These are phyloP conservation scores for Pholiota adiposa DNA, from an alignment of 1,284 basidiomycete species.

Conservation along the genomic window DNA sequence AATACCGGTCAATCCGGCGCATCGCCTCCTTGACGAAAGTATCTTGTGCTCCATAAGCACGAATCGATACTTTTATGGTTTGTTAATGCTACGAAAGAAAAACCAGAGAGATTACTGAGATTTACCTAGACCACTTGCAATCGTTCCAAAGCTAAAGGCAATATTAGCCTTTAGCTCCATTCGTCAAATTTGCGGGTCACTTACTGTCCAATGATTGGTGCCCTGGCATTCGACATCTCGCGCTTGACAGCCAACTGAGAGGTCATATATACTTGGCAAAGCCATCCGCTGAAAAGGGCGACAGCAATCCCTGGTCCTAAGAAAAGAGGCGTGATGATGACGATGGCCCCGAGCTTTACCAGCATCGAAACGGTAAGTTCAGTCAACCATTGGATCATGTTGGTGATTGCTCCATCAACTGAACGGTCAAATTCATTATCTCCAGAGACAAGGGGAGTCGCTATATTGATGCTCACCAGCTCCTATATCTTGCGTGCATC, in stretches of 20 bases:
- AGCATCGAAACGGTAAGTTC: conserved; percentile 34
- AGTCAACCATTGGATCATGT: not conserved
- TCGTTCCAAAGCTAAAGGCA: not conserved
- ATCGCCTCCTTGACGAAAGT: conserved; percentile 49
- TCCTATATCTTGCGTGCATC: conserved; percentile 58
- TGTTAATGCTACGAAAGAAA: not conserved
- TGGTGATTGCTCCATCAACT: conserved; percentile 5
- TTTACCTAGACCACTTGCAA: not conserved
- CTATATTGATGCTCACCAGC: not conserved
- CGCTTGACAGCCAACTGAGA: conserved; percentile 76
- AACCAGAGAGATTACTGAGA: not conserved
- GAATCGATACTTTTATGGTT: conserved; percentile 53
- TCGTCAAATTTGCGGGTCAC: conserved; percentile 66
- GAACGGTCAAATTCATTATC: not conserved
- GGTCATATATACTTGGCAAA: conserved; percentile 33
- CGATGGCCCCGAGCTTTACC: conserved; percentile 33
- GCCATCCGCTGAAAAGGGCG: conserved; percentile 33
- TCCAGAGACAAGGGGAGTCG: not conserved
- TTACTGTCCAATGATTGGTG: conserved; percentile 25
- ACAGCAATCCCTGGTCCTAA: conserved; percentile 33
- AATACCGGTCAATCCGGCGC: conserved; percentile 50
- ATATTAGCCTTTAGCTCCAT: conserved; percentile 49
- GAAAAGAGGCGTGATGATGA: conserved; percentile 37
- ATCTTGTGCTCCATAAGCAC: conserved; percentile 59
- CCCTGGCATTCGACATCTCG: conserved; percentile 42